These are phyloP conservation scores for Ligustrum vulgare DNA, from an alignment of 257 asterid species.

Conservation along the genomic window DNA sequence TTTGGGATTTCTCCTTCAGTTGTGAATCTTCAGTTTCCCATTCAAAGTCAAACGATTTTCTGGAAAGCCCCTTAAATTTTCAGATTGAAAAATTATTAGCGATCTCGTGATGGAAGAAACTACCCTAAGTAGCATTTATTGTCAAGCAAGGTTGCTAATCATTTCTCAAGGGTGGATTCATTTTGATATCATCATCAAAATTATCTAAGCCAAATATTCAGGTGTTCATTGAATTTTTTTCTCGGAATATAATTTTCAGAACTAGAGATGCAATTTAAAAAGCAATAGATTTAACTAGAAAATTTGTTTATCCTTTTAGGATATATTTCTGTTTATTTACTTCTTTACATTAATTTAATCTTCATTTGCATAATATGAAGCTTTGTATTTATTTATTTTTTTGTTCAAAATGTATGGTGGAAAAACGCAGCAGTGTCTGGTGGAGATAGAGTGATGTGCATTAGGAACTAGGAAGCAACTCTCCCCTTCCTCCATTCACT, in stretches of 20 bases:
- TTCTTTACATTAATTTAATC: too few species aligned
- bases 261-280: not conserved
- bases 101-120: constrained; percentile 31
- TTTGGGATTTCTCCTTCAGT: too few species aligned
- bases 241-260: not conserved
- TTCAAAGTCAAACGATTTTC: constrained; percentile 39
- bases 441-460: too few species aligned
- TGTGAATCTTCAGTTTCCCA: constrained; percentile 43
- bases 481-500: too few species aligned
- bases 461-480: too few species aligned
- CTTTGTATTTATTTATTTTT: too few species aligned
- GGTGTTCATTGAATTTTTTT: not conserved
- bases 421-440: too few species aligned
- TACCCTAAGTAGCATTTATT: constrained; percentile 44
- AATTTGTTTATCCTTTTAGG: too few species aligned
- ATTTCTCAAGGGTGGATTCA: constrained; percentile 79
- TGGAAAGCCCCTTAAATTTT: constrained; percentile 45
- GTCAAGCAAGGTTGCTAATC: constrained; percentile 71
- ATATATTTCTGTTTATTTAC: too few species aligned
- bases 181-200: constrained; percentile 42
- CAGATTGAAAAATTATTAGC: constrained; percentile 35
- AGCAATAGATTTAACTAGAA: not conserved
- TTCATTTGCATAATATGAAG: too few species aligned
- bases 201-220: constrained; percentile 40
- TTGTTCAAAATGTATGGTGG: too few species aligned